Percentiles rank a stretch among this genome's conserved stretches.
These are phyloP conservation scores for Xylariaceae sp. DNA, from an alignment of 2,329 filamentous ascomycete species.

Conservation along the genomic window DNA sequence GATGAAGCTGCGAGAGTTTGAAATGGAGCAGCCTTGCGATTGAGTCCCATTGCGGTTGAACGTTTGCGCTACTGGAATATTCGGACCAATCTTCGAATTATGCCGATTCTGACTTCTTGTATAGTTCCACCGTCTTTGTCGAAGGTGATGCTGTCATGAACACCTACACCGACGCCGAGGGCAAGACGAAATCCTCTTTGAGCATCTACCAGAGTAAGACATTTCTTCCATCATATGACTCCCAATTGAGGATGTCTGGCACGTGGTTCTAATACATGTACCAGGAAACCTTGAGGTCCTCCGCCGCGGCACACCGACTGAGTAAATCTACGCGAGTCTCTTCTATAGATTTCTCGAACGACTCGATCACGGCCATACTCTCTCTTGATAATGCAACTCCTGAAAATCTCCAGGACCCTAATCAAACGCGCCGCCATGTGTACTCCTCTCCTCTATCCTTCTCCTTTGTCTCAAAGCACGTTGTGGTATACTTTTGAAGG, in stretches of 20 bases:
- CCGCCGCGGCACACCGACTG: constrained; percentile 26
- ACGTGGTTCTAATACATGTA: constrained; percentile 4
- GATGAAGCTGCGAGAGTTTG: not conserved
- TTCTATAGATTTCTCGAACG: not conserved
- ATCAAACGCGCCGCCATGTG: not conserved
- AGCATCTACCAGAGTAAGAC: constrained; percentile 76
- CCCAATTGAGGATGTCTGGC: not conserved
- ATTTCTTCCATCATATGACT: not conserved
- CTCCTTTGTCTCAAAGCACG: constrained; percentile 4
- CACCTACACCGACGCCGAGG: constrained; percentile 65
- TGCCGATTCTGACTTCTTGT: constrained; percentile 12
- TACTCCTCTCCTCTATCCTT: constrained; percentile 9
- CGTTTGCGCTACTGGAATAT: too few relatives aligned
- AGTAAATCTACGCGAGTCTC: constrained; percentile 4
- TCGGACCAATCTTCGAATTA: too few relatives aligned
- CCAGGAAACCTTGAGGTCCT: constrained; percentile 47
- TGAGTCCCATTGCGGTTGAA: too few relatives aligned
- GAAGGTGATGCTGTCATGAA: constrained; percentile 76
- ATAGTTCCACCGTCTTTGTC: constrained; percentile 72
- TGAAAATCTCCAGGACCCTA: not conserved
- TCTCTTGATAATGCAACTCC: not conserved
- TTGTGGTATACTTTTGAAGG: not conserved
- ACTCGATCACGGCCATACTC: too few relatives aligned
- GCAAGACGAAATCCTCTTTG: constrained; percentile 60
- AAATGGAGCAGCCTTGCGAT: too few relatives aligned